phyloP scores from a whole-genome alignment of 345 rosid genomes.

The Eucalyptus curtisii region DNA sequence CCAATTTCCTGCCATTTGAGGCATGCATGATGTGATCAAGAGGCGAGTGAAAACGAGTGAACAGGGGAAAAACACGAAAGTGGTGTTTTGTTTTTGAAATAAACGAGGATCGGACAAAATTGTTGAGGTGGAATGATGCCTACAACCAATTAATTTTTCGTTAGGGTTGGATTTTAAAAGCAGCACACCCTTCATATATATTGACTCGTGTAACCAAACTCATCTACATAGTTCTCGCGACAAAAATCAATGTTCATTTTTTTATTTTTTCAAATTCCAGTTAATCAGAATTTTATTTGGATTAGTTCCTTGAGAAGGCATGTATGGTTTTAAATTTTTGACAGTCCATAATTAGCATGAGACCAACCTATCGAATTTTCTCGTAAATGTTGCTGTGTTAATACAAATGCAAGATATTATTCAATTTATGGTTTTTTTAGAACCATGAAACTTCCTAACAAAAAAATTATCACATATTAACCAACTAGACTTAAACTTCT shows the following conservation, averaged over 20 bases:
- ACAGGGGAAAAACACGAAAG: neutral
- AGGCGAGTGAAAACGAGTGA: neutral
- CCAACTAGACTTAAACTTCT: too few species aligned
- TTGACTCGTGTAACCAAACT: neutral
- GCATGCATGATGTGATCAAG: neutral
- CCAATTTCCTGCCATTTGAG: neutral
- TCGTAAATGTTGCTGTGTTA: too few species aligned
- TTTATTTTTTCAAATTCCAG: neutral
- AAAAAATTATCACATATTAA: too few species aligned
- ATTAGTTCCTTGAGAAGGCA: too few species aligned
- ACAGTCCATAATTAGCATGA: too few species aligned
- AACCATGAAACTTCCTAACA: too few species aligned
- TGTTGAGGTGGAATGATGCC: neutral
- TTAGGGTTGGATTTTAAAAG: neutral
- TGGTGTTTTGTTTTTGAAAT: neutral
- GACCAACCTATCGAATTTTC: too few species aligned
- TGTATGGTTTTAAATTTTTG: too few species aligned
- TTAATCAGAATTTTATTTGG: neutral
- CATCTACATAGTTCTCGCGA: neutral
- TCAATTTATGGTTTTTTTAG: too few species aligned
- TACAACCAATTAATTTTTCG: neutral
- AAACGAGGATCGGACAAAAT: neutral
- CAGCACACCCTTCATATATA: neutral
- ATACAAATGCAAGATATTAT: too few species aligned
- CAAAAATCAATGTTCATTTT: neutral